Evolutionary conservation across 495 filamentous ascomycete species (phyloP).

Genomic region (Xylaria grammica): DNA sequence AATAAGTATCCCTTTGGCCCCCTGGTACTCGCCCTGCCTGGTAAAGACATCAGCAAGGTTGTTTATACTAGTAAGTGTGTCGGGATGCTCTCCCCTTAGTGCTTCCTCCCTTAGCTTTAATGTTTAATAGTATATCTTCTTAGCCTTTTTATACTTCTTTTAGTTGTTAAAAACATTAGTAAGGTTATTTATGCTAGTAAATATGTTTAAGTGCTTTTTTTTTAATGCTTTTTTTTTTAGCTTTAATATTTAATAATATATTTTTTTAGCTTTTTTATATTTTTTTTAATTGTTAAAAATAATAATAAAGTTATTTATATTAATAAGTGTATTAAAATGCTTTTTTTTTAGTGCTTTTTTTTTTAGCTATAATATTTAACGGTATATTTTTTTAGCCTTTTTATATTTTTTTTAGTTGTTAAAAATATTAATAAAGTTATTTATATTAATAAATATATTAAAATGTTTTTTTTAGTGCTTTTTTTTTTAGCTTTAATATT

Average conservation of each 20-base stretch:
- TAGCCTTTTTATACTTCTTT: slow-evolving; percentile 25
- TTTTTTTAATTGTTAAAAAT: slow-evolving; percentile 10
- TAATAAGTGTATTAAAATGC: slow-evolving; percentile 26
- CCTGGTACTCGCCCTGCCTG: slow-evolving; percentile 26
- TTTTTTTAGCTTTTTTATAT: slow-evolving; percentile 22
- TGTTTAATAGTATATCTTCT: slow-evolving; percentile 26
- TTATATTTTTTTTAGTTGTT: slow-evolving; percentile 22
- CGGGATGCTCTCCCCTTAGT: slow-evolving; percentile 15
- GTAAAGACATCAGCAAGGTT: slow-evolving; percentile 10
- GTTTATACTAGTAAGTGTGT: slow-evolving; percentile 16
- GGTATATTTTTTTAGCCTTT: slow-evolving; percentile 27
- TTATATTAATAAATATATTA: slow-evolving; percentile 11
- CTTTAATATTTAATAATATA: neutral
- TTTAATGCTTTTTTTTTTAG: neutral
- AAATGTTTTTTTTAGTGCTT: slow-evolving; percentile 21
- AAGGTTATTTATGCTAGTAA: slow-evolving; percentile 25
- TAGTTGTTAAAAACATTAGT: slow-evolving; percentile 20
- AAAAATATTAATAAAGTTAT: slow-evolving; percentile 22
- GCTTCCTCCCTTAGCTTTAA: slow-evolving; percentile 14
- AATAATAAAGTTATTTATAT: slow-evolving; percentile 25
- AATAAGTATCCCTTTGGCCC: slow-evolving; percentile 24
- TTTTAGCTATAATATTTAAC: slow-evolving; percentile 15
- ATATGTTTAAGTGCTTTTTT: neutral
- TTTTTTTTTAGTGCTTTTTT: slow-evolving; percentile 22
- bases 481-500: slow-evolving; percentile 11